A percentile compares a stretch with the other conserved stretches of the same genome.
Conservation (phyloP, 352 stramenopile species). For the Saprolegnia diclina region DNA sequence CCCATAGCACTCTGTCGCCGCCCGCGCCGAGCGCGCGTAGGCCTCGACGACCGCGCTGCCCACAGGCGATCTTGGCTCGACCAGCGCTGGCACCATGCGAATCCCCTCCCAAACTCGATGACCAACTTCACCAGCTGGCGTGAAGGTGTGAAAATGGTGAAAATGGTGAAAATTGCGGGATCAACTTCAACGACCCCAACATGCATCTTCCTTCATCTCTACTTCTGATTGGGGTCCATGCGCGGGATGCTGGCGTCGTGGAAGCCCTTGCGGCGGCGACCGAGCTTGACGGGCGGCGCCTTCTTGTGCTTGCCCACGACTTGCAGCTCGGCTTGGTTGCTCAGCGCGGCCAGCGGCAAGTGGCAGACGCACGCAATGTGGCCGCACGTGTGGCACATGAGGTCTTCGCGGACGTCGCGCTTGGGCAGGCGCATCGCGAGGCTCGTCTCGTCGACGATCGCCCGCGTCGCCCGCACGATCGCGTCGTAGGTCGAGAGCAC, state of each 20-base stretch:
- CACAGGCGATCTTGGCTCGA: not conserved
- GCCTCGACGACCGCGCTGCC: not conserved
- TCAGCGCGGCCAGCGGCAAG: not conserved
- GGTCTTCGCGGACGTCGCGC: constrained; percentile 45
- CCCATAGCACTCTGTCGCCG: not conserved
- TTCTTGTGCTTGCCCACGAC: not conserved
- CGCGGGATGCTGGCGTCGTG: constrained; percentile 11
- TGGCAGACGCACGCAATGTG: constrained; percentile 16
- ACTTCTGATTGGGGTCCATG: not conserved
- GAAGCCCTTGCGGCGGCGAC: not conserved
- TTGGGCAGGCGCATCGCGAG: constrained; percentile 58
- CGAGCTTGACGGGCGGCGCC: not conserved
- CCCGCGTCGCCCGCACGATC: constrained; percentile 43
- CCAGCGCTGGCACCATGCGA: not conserved
- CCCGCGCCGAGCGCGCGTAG: too few species aligned
- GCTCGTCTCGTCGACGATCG: constrained; percentile 47
- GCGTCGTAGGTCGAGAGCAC: constrained; percentile 48
- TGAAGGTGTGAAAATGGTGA: too few species aligned
- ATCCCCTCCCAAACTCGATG: not conserved
- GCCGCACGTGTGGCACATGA: constrained; percentile 17
- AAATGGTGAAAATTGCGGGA: too few species aligned
- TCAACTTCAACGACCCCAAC: too few species aligned
- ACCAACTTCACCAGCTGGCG: too few species aligned
- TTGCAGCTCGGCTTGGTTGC: not conserved
- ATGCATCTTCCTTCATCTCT: not conserved